Evolutionary conservation across 2,329 filamentous ascomycete species (phyloP), one percentile per base, ranked within the genome.

Genomic region (Arthrobotrys musiformis): DNA sequence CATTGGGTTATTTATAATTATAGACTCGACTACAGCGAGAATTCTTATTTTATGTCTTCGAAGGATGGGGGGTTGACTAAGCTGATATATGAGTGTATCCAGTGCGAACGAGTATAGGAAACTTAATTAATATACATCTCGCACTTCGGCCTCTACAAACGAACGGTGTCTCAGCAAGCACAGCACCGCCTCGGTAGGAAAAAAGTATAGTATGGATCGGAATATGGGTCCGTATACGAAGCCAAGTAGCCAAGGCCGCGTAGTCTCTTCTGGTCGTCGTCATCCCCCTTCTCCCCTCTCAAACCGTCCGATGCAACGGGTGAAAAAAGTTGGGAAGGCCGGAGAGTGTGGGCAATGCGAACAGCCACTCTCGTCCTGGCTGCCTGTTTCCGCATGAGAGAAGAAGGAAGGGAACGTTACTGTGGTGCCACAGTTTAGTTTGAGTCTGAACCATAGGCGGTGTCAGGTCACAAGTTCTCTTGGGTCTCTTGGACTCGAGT

Each of bases 231-330:
- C 50, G 50, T 58, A 40, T 33, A 40, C 1, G 54, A 33, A 58
- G 54, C 33, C 54, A 37, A 58, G 33, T 37, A 58, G 54, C 54
- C 54, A 58, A 58, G 54, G 30, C 54, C 19, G 17, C 17, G 54
- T 58, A 19, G 48, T 26, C 24, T 11, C 19, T 30, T 24, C 11
- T n/a, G n/a, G 52, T 58, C 54, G 54, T 58, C 54, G 33, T 58
- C 54, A 58, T 58, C 33, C 33, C 8, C 11, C 50, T 11, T 15
- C 30, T 33, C 9, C 37, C 37, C 8, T 2, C 37, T 6, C n/a
- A 15, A 19, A 48, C 19, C 9, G 1, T n/a, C n/a, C n/a, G n/a
- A n/a, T 26, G 8, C 22, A 48, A 26, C 44, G 19, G 40, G 40
- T n/a, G n/a, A 40, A 40, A 40, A n/a, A n/a, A 15, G 2, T 13